Evolutionary conservation across 352 stramenopile species (phyloP).

Genomic region (Phytopythium aichiense): DNA sequence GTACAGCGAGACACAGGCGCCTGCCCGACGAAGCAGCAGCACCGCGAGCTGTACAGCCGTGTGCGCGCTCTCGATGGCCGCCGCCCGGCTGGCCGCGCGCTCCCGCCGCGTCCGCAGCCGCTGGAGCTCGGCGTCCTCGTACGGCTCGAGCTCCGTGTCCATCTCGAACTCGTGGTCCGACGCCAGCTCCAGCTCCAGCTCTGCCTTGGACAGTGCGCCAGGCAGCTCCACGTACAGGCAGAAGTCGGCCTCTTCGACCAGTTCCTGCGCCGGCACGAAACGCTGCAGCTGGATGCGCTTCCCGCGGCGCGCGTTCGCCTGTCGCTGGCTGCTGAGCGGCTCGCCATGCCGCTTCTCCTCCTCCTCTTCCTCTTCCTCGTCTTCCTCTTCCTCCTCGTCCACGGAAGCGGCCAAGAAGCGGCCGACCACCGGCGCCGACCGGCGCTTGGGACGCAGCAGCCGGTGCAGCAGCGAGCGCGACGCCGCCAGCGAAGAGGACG

Average conservation of each 20-base stretch:
- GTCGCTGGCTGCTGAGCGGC: conserved; percentile 1
- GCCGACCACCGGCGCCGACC: not conserved
- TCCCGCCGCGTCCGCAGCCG: conserved; percentile 3
- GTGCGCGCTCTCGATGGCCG: conserved; percentile 26
- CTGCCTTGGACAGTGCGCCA: not conserved
- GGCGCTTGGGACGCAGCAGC: conserved; percentile 15
- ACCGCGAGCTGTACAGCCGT: conserved; percentile 29
- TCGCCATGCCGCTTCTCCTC: not conserved
- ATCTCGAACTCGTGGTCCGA: not conserved
- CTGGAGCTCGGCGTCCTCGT: conserved; percentile 6
- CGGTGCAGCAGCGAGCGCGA: conserved; percentile 13
- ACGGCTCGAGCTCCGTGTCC: conserved; percentile 5
- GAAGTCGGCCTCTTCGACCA: conserved; percentile 32
- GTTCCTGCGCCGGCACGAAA: conserved; percentile 22
- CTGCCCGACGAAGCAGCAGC: conserved; percentile 30
- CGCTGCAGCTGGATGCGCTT: conserved; percentile 29
- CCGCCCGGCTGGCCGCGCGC: not conserved
- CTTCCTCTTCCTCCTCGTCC: conserved; percentile 5
- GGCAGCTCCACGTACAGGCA: conserved; percentile 33
- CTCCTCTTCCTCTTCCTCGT: not conserved
- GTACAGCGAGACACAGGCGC: conserved; percentile 40
- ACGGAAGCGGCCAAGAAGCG: conserved; percentile 8
- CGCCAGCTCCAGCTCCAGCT: not conserved
- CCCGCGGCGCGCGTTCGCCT: conserved; percentile 11
- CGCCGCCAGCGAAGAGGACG: conserved; percentile 11